Evolutionary conservation across 2,329 filamentous ascomycete genomes (phyloP).

Genomic region (Aspergillus melleus): DNA sequence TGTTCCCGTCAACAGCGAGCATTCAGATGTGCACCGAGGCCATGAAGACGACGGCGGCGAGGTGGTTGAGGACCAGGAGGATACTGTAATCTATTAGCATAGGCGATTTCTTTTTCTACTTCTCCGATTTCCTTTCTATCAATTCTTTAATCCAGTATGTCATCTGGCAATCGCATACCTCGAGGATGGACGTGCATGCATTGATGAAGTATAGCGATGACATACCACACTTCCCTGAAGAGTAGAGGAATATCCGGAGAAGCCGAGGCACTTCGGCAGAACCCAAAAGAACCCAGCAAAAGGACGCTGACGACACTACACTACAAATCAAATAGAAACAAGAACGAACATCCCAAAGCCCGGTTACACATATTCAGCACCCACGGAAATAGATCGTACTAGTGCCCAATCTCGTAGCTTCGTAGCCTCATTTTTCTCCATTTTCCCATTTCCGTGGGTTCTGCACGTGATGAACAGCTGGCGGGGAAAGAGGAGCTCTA

Average conservation of each 20-base stretch:
- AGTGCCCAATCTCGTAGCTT: slow-evolving; percentile 5
- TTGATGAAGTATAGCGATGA: not conserved
- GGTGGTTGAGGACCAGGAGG: slow-evolving; percentile 81
- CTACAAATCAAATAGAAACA: slow-evolving; percentile 1
- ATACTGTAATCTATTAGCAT: slow-evolving; percentile 80
- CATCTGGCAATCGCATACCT: not conserved
- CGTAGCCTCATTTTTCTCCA: slow-evolving; percentile 10
- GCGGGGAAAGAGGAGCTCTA: slow-evolving; percentile 11
- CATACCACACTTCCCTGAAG: not conserved
- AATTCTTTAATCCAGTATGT: not conserved
- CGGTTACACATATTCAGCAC: not conserved
- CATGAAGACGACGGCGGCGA: slow-evolving; percentile 71
- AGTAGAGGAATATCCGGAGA: slow-evolving; percentile 6
- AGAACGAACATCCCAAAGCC: not conserved
- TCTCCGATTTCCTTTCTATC: not conserved
- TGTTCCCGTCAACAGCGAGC: slow-evolving; percentile 37
- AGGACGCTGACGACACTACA: slow-evolving; percentile 3
- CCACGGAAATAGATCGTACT: not conserved
- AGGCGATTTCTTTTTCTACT: not conserved
- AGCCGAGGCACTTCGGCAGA: slow-evolving; percentile 17
- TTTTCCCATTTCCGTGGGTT: slow-evolving; percentile 2
- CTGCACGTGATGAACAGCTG: slow-evolving; percentile 22
- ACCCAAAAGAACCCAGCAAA: not conserved
- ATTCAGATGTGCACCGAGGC: slow-evolving; percentile 44
- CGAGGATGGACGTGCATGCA: not conserved